Evolutionary conservation across 345 rosid genomes (phyloP).

Genomic region (Lepidium didymum): DNA sequence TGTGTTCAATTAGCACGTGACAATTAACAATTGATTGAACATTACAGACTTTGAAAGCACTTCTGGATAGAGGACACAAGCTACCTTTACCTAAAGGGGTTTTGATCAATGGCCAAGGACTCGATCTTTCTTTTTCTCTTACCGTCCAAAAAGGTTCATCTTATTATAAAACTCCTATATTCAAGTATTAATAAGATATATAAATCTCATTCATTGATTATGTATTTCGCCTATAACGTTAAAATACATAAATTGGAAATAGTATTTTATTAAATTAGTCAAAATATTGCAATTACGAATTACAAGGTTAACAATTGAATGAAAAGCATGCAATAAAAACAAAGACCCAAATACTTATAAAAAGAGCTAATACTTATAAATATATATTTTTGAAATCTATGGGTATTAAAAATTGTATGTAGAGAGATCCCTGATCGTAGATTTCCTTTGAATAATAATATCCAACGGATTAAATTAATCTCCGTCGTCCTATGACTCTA

Average conservation of each 20-base stretch:
- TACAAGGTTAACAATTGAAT: not conserved
- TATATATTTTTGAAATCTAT: too few species aligned
- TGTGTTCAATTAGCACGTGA: not conserved
- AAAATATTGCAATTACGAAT: not conserved
- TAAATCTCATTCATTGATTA: not conserved
- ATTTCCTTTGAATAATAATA: too few species aligned
- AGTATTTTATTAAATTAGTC: not conserved
- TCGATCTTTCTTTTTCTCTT: constrained; percentile 44
- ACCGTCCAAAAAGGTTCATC: constrained; percentile 51
- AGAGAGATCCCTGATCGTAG: too few species aligned
- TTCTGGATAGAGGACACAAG: constrained; percentile 54
- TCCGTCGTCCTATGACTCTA: too few species aligned
- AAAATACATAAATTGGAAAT: too few species aligned
- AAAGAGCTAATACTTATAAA: too few species aligned
- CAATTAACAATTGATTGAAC: not conserved
- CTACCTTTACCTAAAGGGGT: constrained; percentile 62
- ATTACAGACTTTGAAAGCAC: constrained; percentile 44
- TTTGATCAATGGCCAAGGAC: constrained; percentile 69
- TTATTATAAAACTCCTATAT: not conserved
- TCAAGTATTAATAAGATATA: too few species aligned
- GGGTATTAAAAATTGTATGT: constrained; percentile 10
- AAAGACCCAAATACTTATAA: too few species aligned
- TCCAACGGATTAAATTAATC: too few species aligned
- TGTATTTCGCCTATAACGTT: not conserved
- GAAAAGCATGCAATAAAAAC: not conserved